These are phyloP conservation scores for Wallacemonas rigidus DNA, from an alignment of 208 protist genomes.

Conservation along the genomic window DNA sequence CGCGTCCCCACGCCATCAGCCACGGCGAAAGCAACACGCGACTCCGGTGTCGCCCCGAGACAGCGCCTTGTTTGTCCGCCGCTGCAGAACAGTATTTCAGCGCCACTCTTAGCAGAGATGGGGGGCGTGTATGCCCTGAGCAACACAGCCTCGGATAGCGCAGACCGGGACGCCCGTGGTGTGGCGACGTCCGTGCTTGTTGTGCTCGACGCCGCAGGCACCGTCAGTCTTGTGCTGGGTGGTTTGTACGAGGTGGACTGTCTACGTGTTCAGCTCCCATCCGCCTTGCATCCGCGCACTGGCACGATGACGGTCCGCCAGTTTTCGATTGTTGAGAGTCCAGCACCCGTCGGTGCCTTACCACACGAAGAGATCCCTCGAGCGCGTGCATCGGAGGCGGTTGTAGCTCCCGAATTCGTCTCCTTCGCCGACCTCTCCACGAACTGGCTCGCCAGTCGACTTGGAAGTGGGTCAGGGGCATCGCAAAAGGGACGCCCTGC, in stretches of 20 bases:
- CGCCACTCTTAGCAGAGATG: conserved; percentile 32
- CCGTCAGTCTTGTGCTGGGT: conserved; percentile 51
- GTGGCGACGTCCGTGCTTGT: conserved; percentile 35
- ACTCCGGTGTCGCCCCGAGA: too few relatives aligned
- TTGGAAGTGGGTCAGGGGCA: too few relatives aligned
- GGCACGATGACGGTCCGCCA: conserved; percentile 22
- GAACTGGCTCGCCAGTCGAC: background rate
- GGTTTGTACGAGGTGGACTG: conserved; percentile 62
- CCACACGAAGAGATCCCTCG: too few relatives aligned
- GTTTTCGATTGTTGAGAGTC: background rate
- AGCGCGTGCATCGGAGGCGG: background rate
- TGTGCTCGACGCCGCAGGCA: conserved; percentile 50
- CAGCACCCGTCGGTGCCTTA: background rate
- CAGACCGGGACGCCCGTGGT: background rate
- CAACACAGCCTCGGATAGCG: background rate
- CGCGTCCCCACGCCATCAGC: conserved; percentile 7
- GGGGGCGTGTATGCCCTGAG: conserved; percentile 18
- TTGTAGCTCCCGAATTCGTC: conserved; percentile 17
- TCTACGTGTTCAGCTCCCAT: conserved; percentile 25
- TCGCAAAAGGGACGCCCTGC: background rate
- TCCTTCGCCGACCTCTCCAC: conserved; percentile 11
- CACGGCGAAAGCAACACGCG: too few relatives aligned
- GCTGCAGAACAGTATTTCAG: conserved; percentile 25
- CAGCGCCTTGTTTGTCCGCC: conserved; percentile 19
- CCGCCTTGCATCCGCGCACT: background rate